Evolutionary conservation across 1,284 basidiomycete species (phyloP), one percentile per base, ranked within the genome.

Genomic region (Apiotrichum gracile): DNA sequence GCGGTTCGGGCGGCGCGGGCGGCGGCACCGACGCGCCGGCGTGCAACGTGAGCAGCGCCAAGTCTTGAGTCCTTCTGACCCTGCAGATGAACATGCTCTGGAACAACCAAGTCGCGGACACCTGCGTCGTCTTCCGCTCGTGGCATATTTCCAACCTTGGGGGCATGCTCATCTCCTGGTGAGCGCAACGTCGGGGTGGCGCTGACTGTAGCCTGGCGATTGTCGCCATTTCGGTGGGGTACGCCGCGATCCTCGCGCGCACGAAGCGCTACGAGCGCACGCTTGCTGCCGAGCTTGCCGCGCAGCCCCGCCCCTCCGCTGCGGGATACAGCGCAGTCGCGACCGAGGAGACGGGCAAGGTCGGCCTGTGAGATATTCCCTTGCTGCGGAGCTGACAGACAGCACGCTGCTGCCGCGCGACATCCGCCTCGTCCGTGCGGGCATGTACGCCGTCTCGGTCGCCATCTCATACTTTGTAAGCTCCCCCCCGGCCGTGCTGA

Each of bases 21-120:
- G 24, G 24, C 31, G 44, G 22, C 37, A 34, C 25, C 37, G 40
- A 41, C 40, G 45, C 42, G 54, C 54, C 57, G 25, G 55, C 51
- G 54, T 59, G 57, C 48, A 50, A 39, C 14, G 57, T 58, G 27
- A 19, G 13, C 47, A 21, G 25, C 26, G 27, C 19, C 47, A 22
- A 3, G 33, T 13, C 33, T 24, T 35, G 8, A n/a, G 3, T 34
- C 13, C 16, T 21, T 22, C 51, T 48, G 19, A 49, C 47, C 4
- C 13, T 2, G 4, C 55, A 76, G 74, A 73, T 75, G 74, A 72
- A 75, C 65, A 76, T 76, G 74, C 65, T 76, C 17, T 76, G 73
- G 74, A 76, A 76, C 54, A 63, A 62, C 41, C 68, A 75, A 39
- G 62, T 75, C 39, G 60, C 56, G 26, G 63, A 72, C 51, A 64